Evolutionary conservation across 2,329 filamentous ascomycete genomes (phyloP).

Genomic region (Verticillium zaregamsianum): DNA sequence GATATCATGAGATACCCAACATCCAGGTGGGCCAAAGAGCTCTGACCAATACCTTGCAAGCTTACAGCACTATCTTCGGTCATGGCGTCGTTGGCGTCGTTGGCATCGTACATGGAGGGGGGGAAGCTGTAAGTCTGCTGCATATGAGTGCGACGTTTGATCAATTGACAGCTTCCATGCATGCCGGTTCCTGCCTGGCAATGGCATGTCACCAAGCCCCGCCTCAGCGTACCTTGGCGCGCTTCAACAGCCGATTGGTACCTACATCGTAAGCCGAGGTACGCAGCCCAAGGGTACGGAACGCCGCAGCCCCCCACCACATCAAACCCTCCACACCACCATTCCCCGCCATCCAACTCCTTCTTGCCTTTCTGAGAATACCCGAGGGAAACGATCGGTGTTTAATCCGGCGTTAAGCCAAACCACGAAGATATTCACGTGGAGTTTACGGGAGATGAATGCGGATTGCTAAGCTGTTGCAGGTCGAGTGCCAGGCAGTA

Average conservation of each 20-base stretch:
- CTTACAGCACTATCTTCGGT: too few species aligned
- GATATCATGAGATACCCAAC: too few species aligned
- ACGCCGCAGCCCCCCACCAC: neutral
- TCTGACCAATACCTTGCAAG: too few species aligned
- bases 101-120: neutral
- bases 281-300: neutral
- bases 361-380: neutral
- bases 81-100: too few species aligned
- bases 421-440: neutral
- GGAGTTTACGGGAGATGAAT: neutral
- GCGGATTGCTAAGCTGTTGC: neutral
- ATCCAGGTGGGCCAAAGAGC: too few species aligned
- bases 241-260: neutral
- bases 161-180: too few species aligned
- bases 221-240: neutral
- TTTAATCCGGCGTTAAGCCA: neutral
- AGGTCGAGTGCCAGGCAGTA: neutral
- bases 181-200: neutral
- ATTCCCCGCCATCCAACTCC: neutral
- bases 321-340: too few species aligned
- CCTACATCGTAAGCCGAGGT: neutral
- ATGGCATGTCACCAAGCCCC: neutral
- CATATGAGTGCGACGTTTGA: neutral
- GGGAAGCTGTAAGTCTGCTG: neutral
- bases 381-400: neutral